Conservation (phyloP, 805 yeast genomes). For the Saccharomycopsis fermentans region DNA sequence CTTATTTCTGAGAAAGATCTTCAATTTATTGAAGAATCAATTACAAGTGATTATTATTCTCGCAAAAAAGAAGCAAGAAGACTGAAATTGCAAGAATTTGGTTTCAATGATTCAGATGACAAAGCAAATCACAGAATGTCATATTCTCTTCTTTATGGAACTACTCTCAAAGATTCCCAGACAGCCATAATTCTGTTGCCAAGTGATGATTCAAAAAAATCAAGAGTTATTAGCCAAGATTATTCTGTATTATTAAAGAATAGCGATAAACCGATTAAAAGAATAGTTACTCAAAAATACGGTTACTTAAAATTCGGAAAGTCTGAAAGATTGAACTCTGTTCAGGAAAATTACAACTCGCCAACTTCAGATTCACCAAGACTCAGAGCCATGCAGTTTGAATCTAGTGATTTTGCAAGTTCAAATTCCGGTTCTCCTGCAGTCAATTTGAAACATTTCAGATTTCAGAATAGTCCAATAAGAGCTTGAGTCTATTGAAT, state of each 20-base stretch:
- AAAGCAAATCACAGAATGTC: conserved; percentile 7
- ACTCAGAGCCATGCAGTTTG: not conserved
- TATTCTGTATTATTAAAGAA: not conserved
- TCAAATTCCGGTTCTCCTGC: not conserved
- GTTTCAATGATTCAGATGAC: not conserved
- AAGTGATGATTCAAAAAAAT: not conserved
- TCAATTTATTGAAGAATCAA: conserved; percentile 6
- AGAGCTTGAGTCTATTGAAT: not conserved
- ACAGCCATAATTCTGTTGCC: not conserved
- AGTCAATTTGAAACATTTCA: not conserved
- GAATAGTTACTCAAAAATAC: not conserved
- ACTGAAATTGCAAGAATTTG: conserved; percentile 13
- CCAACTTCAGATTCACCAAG: not conserved
- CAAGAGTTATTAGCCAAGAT: not conserved
- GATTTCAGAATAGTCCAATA: not conserved
- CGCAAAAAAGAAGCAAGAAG: conserved; percentile 8
- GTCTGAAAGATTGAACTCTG: not conserved
- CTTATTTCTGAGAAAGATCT: conserved; percentile 11
- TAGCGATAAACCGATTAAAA: not conserved
- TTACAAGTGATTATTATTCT: conserved; percentile 6
- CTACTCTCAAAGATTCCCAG: not conserved
- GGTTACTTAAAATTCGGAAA: not conserved
- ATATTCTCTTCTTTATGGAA: conserved; percentile 8
- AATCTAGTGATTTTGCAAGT: not conserved
- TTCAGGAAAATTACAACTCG: not conserved